Percentiles rank a stretch among this genome's conserved stretches.
These are phyloP conservation scores for Pseudogymnoascus sp. DNA, from an alignment of 2,329 filamentous ascomycete genomes.

Conservation along the genomic window DNA sequence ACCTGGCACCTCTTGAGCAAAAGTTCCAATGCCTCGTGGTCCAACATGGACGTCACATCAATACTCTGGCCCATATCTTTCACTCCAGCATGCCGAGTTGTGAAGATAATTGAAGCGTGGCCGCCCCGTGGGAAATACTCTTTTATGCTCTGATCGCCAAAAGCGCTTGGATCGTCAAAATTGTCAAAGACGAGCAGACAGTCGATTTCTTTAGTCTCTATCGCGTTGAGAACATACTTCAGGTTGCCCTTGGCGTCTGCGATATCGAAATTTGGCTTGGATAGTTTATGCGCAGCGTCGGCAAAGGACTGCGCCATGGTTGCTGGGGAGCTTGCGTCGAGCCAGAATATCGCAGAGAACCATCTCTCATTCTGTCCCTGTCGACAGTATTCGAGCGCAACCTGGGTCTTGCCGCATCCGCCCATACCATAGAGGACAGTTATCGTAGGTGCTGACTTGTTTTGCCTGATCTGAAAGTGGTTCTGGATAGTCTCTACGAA, in stretches of 20 bases:
- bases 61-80: conserved; percentile 9
- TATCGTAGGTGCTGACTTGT: neutral
- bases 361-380: conserved; percentile 9
- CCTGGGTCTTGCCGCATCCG: conserved; percentile 22
- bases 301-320: conserved; percentile 15
- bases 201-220: neutral
- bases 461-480: neutral
- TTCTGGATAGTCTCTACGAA: neutral
- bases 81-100: conserved; percentile 13
- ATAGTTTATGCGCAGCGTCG: conserved; percentile 3
- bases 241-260: neutral
- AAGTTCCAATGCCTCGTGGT: conserved; percentile 12
- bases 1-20: neutral
- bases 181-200: conserved; percentile 15
- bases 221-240: neutral
- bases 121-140: neutral
- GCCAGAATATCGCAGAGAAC: conserved; percentile 16
- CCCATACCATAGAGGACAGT: conserved; percentile 19
- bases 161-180: conserved; percentile 10
- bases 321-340: conserved; percentile 16
- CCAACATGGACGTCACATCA: conserved; percentile 30
- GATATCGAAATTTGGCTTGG: neutral
- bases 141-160: conserved; percentile 17
- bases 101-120: conserved; percentile 10
- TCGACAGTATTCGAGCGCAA: conserved; percentile 19